Evolutionary conservation across 169 alveolate genomes (phyloP).

Genomic region (Babesia ovata): DNA sequence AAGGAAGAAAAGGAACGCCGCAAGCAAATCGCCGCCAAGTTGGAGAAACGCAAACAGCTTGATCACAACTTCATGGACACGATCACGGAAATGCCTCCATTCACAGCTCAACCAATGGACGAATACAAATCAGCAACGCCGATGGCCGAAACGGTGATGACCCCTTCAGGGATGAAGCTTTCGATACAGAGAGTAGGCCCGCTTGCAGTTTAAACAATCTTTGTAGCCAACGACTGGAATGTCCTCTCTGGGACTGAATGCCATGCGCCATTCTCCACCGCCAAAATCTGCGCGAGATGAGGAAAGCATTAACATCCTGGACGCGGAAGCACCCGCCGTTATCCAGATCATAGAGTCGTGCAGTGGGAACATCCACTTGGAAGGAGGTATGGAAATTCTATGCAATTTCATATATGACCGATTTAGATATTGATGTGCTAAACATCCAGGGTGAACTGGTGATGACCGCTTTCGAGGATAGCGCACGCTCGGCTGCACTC

Average conservation of each 20-base stretch:
- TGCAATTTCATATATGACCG: background rate
- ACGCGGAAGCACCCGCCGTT: conserved; percentile 69
- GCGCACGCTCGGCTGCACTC: conserved; percentile 53
- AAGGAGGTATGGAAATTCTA: conserved; percentile 44
- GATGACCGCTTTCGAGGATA: conserved; percentile 61
- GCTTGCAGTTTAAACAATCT: background rate
- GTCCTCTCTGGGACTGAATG: conserved; percentile 6
- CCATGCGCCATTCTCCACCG: conserved; percentile 16
- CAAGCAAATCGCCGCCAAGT: conserved; percentile 84
- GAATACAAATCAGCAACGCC: background rate
- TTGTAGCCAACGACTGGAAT: background rate
- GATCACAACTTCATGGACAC: conserved; percentile 49
- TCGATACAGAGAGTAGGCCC: conserved; percentile 18
- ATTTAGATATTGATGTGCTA: conserved; percentile 47
- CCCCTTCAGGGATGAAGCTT: conserved; percentile 20
- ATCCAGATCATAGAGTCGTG: conserved; percentile 58
- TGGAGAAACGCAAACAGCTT: conserved; percentile 84
- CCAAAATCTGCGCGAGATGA: conserved; percentile 24
- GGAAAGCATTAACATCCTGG: conserved; percentile 39
- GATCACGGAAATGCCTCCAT: conserved; percentile 1
- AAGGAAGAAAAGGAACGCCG: conserved; percentile 89
- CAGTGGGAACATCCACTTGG: conserved; percentile 65
- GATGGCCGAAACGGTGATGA: background rate
- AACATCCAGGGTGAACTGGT: conserved; percentile 67
- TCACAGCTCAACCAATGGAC: background rate